Conservation (phyloP, 768 basidiomycete species). For the Phanerodontia chrysosporium region DNA sequence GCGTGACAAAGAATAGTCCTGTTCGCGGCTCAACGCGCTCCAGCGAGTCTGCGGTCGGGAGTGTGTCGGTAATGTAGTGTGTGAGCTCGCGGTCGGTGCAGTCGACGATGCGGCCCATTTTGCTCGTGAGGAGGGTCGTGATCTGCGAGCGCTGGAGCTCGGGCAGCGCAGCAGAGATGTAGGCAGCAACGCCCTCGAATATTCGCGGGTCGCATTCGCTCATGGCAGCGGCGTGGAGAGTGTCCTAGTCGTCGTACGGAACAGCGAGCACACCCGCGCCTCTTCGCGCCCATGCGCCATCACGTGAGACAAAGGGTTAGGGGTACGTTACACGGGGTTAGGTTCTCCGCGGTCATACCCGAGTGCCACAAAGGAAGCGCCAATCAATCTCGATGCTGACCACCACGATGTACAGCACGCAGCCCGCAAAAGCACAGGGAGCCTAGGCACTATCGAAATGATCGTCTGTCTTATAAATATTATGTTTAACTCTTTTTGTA, state of each 20-base stretch:
- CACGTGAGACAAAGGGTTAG: neutral
- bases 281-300: neutral
- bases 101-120: constrained; percentile 42
- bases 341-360: no score
- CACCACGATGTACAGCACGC: no score
- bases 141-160: constrained; percentile 40
- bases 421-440: no score
- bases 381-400: no score
- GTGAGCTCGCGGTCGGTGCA: constrained; percentile 37
- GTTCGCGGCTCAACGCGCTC: constrained; percentile 29
- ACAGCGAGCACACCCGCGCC: neutral
- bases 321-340: neutral
- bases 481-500: no score
- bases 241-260: neutral
- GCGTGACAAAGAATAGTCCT: constrained; percentile 36
- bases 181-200: constrained; percentile 27
- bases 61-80: constrained; percentile 54
- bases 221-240: neutral
- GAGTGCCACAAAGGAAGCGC: no score
- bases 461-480: no score
- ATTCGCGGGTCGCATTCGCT: neutral
- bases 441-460: no score
- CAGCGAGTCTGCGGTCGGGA: constrained; percentile 52
- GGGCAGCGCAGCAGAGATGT: constrained; percentile 47
- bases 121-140: constrained; percentile 41